These are phyloP conservation scores for Przewalskia tangutica DNA, from an alignment of 257 asterid genomes.

Conservation along the genomic window DNA sequence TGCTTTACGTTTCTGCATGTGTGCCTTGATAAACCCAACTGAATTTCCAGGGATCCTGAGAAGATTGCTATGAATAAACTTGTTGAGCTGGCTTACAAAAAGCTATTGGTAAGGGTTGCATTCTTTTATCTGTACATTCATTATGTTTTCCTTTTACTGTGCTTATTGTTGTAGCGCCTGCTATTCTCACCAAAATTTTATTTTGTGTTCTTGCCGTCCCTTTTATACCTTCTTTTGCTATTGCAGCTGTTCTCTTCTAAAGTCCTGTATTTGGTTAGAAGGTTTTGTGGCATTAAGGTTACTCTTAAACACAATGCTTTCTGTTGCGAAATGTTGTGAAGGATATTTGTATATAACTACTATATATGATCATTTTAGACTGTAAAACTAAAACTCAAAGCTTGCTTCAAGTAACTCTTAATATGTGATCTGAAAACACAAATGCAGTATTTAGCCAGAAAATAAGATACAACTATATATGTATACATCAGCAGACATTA, in stretches of 20 bases:
- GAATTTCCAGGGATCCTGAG: conserved; percentile 68
- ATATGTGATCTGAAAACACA: not conserved
- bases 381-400: not conserved
- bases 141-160: not conserved
- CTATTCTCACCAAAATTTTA: not conserved
- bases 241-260: not conserved
- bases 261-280: not conserved
- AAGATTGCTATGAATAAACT: conserved; percentile 73
- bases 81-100: conserved; percentile 71
- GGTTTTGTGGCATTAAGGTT: not conserved
- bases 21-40: not conserved
- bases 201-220: not conserved
- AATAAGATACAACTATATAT: not conserved
- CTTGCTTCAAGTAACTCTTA: not conserved
- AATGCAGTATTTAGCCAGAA: not conserved
- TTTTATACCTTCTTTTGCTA: not conserved
- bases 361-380: not conserved
- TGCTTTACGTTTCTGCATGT: conserved; percentile 1
- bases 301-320: not conserved
- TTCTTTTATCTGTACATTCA: not conserved
- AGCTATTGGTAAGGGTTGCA: conserved; percentile 53
- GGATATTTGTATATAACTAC: not conserved
- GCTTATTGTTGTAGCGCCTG: not conserved
- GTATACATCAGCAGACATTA: not conserved
- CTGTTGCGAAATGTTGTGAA: not conserved